Evolutionary conservation across 108 stramenopile genomes (phyloP).

Genomic region (Conticribra weissflogii): DNA sequence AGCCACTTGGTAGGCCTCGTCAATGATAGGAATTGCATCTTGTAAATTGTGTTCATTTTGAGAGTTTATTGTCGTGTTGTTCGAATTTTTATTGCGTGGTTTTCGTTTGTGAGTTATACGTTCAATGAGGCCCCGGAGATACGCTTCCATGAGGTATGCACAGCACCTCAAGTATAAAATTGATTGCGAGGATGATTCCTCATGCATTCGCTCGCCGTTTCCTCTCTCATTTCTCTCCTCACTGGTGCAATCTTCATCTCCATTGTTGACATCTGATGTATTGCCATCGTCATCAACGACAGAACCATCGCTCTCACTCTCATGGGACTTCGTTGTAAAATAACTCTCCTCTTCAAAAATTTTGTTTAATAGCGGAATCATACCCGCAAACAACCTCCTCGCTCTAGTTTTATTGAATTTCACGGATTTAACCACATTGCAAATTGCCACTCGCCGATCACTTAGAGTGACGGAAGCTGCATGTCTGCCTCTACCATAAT

Average conservation of each 20-base stretch:
- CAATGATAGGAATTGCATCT: constrained; percentile 31
- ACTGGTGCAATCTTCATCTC: neutral
- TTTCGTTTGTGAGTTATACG: neutral
- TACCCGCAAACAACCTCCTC: constrained; percentile 29
- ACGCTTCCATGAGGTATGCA: constrained; percentile 52
- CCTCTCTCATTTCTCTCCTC: too few species aligned
- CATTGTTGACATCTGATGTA: neutral
- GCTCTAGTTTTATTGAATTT: constrained; percentile 30
- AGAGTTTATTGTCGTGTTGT: neutral
- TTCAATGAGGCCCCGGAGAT: constrained; percentile 39
- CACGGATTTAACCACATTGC: constrained; percentile 16
- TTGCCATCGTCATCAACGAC: constrained; percentile 10
- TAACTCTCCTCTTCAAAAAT: constrained; percentile 33
- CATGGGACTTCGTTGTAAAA: neutral
- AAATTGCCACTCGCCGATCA: constrained; percentile 10
- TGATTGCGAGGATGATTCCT: constrained; percentile 25
- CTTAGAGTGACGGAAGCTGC: neutral
- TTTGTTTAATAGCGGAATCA: constrained; percentile 7
- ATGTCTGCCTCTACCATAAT: too few species aligned
- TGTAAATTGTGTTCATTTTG: neutral
- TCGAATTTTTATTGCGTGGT: neutral
- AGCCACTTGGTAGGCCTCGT: constrained; percentile 70
- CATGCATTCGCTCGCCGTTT: constrained; percentile 26
- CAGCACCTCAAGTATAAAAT: constrained; percentile 52
- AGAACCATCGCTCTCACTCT: too few species aligned